Conservation (phyloP, 1,284 basidiomycete species). For the Nidula niveotomentosa region DNA sequence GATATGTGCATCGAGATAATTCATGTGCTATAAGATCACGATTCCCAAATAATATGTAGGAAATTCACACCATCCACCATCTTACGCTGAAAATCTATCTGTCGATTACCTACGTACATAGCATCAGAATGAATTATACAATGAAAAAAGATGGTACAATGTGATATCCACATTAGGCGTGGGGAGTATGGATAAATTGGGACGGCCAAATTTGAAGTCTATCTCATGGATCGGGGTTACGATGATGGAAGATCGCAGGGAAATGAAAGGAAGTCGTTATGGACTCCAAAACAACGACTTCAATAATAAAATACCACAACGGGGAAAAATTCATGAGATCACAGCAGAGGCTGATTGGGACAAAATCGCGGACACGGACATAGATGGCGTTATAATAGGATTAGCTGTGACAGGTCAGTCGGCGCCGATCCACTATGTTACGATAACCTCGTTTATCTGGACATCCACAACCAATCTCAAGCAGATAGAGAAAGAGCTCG, state of each 20-base stretch:
- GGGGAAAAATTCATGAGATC: too few species aligned
- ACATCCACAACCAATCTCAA: too few species aligned
- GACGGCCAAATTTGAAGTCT: background rate
- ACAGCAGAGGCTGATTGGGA: too few species aligned
- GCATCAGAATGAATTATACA: background rate
- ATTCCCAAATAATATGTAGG: background rate
- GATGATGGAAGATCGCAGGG: background rate
- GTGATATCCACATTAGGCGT: background rate
- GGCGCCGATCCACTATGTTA: too few species aligned
- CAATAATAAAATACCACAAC: background rate
- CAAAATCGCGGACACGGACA: too few species aligned
- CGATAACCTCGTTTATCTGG: too few species aligned
- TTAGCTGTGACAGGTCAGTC: too few species aligned
- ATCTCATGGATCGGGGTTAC: background rate
- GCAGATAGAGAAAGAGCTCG: too few species aligned
- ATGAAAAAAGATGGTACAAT: background rate
- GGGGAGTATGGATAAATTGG: background rate
- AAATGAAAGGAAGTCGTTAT: background rate
- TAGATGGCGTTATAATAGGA: too few species aligned
- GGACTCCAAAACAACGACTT: background rate
- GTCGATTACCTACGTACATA: background rate
- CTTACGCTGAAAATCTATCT: background rate
- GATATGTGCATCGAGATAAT: background rate
- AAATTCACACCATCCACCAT: background rate
- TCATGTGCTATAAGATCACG: background rate